These are phyloP conservation scores for Penicillium silybi DNA, from an alignment of 495 filamentous ascomycete genomes.

Conservation along the genomic window DNA sequence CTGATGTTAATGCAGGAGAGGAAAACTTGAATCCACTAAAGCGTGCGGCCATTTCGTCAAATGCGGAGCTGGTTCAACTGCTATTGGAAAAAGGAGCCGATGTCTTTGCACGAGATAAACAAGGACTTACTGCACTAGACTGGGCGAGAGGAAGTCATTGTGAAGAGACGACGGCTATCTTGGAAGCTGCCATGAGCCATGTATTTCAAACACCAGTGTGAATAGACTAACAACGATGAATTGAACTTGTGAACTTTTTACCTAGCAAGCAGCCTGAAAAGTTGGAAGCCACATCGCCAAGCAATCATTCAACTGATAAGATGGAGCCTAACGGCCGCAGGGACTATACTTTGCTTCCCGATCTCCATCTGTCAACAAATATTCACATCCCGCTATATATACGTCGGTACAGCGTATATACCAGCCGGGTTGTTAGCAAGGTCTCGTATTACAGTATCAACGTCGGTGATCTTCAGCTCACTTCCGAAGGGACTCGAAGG, in stretches of 20 bases:
- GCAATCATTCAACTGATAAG: no score
- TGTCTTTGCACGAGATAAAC: neutral
- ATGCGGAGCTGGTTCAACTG: neutral
- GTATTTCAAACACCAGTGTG: neutral
- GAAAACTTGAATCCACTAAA: constrained; percentile 17
- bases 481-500: neutral
- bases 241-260: no score
- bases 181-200: neutral
- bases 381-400: no score
- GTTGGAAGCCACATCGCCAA: no score
- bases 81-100: constrained; percentile 10
- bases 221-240: no score
- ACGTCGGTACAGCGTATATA: no score
- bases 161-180: neutral
- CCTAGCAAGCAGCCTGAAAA: no score
- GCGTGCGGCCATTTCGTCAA: constrained; percentile 1
- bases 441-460: neutral
- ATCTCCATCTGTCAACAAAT: no score
- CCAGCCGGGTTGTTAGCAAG: no score
- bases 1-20: constrained; percentile 16
- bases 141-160: neutral
- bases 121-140: constrained; percentile 1
- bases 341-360: no score
- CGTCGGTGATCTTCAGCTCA: neutral
- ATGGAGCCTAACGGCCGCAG: no score